These are phyloP conservation scores for Nissolia schottii DNA, from an alignment of 306 rosid genomes.

Conservation along the genomic window DNA sequence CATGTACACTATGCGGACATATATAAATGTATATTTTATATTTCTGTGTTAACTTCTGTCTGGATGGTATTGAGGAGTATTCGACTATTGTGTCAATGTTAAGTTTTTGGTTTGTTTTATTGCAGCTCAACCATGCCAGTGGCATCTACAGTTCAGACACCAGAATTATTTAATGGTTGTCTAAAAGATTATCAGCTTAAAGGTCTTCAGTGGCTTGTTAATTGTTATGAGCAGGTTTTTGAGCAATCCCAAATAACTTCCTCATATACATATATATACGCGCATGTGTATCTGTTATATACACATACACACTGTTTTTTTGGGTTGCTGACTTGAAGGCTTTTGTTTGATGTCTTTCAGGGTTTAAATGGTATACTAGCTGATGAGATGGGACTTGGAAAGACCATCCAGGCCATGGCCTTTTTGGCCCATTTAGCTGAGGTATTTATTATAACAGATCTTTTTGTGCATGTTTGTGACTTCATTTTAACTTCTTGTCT, in stretches of 20 bases:
- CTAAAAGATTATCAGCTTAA: slow-evolving; percentile 92
- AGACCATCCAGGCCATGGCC: slow-evolving; percentile 97
- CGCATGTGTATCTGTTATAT: too few relatives aligned
- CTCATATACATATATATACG: not conserved
- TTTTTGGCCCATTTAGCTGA: slow-evolving; percentile 99
- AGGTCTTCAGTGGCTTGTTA: slow-evolving; percentile 99
- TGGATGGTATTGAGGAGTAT: slow-evolving; percentile 15
- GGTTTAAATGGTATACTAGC: slow-evolving; percentile 99
- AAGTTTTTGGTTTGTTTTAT: slow-evolving; percentile 21
- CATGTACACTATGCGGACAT: not conserved
- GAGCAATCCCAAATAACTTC: slow-evolving; percentile 6
- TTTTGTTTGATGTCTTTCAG: slow-evolving; percentile 36
- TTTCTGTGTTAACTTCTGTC: not conserved
- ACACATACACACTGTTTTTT: too few relatives aligned
- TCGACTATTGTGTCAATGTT: slow-evolving; percentile 14
- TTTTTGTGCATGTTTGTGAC: slow-evolving; percentile 1
- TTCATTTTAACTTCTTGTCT: slow-evolving; percentile 33
- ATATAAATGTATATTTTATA: not conserved
- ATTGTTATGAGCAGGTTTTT: slow-evolving; percentile 96
- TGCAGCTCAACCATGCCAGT: slow-evolving; percentile 98
- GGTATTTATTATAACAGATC: slow-evolving; percentile 45
- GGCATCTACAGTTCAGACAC: slow-evolving; percentile 89
- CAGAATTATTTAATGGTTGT: slow-evolving; percentile 76
- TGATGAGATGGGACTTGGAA: slow-evolving; percentile 99
- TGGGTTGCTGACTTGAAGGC: slow-evolving; percentile 19